phyloP scores from a whole-genome alignment of 345 rosid genomes.

The Citrus sp. region DNA sequence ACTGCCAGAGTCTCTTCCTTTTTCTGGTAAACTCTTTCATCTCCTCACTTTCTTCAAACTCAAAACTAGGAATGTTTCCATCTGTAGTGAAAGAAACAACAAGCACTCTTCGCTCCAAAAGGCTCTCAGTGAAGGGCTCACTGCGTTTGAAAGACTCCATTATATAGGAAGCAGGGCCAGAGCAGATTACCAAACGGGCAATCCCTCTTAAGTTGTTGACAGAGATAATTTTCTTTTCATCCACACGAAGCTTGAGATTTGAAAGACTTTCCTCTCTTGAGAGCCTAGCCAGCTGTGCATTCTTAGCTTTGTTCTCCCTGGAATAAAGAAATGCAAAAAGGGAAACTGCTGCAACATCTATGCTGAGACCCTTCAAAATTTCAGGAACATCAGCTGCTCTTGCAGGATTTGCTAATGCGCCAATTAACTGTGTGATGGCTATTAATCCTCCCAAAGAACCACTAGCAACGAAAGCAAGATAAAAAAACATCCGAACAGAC shows the following conservation, averaged over 20 bases:
- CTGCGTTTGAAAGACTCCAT: conserved; percentile 73
- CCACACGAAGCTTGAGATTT: conserved; percentile 77
- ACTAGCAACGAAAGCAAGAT: conserved; percentile 82
- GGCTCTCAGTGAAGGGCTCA: conserved; percentile 66
- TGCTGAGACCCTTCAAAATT: conserved; percentile 56
- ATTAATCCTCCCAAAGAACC: conserved; percentile 76
- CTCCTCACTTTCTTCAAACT: conserved; percentile 63
- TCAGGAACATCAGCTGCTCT: conserved; percentile 71
- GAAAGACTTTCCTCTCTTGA: conserved; percentile 90
- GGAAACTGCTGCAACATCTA: conserved; percentile 74
- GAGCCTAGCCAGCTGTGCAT: conserved; percentile 75
- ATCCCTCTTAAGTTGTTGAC: conserved; percentile 66
- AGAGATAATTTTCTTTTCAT: conserved; percentile 56
- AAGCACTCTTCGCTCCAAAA: conserved; percentile 85
- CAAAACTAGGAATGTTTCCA: conserved; percentile 58
- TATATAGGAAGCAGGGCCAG: conserved; percentile 64
- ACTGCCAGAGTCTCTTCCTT: conserved; percentile 84
- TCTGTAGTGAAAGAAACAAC: conserved; percentile 79
- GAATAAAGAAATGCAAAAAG: conserved; percentile 75
- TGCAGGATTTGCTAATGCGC: conserved; percentile 64
- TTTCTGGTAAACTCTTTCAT: conserved; percentile 44
- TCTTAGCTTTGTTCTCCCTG: conserved; percentile 71
- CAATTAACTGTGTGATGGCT: conserved; percentile 73
- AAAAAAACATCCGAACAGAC: conserved; percentile 92
- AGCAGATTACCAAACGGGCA: conserved; percentile 88